These are phyloP conservation scores for Nicotiana otophora DNA, from an alignment of 257 asterid species.

Conservation along the genomic window DNA sequence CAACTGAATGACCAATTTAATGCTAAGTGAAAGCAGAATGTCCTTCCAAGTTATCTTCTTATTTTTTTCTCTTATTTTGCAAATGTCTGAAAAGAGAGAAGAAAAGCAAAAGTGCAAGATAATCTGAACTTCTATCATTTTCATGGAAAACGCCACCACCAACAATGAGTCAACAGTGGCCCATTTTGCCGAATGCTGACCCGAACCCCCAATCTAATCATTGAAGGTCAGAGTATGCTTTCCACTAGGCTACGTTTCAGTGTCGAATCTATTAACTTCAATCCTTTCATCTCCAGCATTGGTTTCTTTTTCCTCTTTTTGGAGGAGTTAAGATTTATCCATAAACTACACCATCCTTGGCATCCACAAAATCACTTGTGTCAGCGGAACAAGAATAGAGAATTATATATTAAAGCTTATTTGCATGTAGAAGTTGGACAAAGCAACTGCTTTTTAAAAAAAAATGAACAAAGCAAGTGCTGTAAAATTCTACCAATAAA, in stretches of 20 bases:
- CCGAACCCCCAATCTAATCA: not conserved
- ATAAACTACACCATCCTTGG: not conserved
- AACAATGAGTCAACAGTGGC: not conserved
- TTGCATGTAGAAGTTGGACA: not conserved
- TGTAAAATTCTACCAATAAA: not conserved
- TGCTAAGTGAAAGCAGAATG: not conserved
- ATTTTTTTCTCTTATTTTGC: not conserved
- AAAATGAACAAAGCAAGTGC: not conserved
- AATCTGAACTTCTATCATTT: not conserved
- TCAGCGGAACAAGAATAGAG: not conserved
- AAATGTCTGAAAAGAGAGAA: not conserved
- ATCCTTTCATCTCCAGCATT: not conserved
- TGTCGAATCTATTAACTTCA: too few species aligned
- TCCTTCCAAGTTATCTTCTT: not conserved
- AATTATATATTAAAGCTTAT: not conserved
- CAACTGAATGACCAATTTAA: constrained; percentile 10
- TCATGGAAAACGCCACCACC: not conserved
- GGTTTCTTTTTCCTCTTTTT: not conserved
- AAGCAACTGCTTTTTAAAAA: not conserved
- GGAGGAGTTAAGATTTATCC: not conserved
- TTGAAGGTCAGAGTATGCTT: not conserved
- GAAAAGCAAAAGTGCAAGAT: not conserved
- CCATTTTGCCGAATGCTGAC: not conserved
- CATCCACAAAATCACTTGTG: constrained; percentile 7
- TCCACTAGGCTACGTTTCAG: too few species aligned